Conservation (phyloP, 116 monocot species). For the Iris pallida region DNA sequence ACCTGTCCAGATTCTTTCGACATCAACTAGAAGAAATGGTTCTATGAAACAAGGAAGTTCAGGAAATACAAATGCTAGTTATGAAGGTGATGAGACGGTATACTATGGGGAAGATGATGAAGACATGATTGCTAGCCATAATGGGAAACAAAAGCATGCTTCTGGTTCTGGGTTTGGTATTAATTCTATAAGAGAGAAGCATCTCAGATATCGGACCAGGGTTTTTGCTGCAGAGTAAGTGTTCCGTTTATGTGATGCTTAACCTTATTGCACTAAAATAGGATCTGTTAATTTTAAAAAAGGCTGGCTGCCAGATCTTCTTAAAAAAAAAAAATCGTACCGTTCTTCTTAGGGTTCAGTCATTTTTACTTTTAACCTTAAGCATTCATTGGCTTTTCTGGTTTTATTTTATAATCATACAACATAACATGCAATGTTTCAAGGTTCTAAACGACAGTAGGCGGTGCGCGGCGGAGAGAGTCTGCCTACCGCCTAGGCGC, state of each 20-base stretch:
- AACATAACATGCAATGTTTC: no score
- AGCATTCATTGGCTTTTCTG: no score
- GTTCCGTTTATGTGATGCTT: slow-evolving; percentile 2
- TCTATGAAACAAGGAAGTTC: slow-evolving; percentile 15
- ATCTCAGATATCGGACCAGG: slow-evolving; percentile 92
- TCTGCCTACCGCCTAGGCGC: no score
- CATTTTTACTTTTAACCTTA: no score
- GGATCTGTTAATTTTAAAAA: no score
- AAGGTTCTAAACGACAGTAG: no score
- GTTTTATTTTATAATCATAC: no score
- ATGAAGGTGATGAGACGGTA: slow-evolving; percentile 37
- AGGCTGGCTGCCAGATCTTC: no score
- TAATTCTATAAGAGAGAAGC: slow-evolving; percentile 48
- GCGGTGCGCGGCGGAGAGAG: no score
- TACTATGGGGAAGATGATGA: slow-evolving; percentile 79
- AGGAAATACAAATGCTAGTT: slow-evolving; percentile 30
- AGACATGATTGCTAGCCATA: slow-evolving; percentile 69
- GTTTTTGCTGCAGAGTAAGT: slow-evolving; percentile 96
- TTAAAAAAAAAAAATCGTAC: no score
- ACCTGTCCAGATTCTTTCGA: slow-evolving; percentile 64
- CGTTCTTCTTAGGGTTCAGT: no score
- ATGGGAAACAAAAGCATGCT: slow-evolving; percentile 22
- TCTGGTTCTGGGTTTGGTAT: slow-evolving; percentile 15
- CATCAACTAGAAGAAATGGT: slow-evolving; percentile 37
- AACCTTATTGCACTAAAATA: neutral